Conservation (phyloP, 2,329 filamentous ascomycete genomes). For the Domatiomyces globalis region DNA sequence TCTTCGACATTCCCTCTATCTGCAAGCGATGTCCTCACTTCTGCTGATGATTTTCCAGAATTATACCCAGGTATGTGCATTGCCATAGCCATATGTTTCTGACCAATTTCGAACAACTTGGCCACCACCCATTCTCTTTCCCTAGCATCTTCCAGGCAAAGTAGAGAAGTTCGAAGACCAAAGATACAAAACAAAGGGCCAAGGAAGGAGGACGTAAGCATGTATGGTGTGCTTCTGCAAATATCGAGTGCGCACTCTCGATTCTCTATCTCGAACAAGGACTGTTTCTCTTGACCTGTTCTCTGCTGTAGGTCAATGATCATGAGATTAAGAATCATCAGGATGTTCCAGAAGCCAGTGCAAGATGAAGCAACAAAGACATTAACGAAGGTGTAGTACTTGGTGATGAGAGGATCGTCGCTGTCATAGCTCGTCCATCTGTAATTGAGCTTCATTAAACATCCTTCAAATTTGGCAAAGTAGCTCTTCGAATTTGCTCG, state of each 20-base stretch:
- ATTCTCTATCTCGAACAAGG: slow-evolving; percentile 14
- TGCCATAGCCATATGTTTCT: slow-evolving; percentile 17
- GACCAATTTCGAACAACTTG: slow-evolving; percentile 13
- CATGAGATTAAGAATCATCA: slow-evolving; percentile 13
- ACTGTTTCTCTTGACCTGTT: slow-evolving; percentile 8
- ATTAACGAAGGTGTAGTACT: slow-evolving; percentile 15
- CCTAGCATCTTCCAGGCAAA: slow-evolving; percentile 11
- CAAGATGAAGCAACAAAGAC: slow-evolving; percentile 14
- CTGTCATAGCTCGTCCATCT: slow-evolving; percentile 1
- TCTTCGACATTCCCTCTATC: neutral
- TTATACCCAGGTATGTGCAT: slow-evolving; percentile 10
- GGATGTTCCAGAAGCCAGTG: slow-evolving; percentile 16
- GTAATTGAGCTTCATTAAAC: slow-evolving; percentile 9
- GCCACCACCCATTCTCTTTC: slow-evolving; percentile 15
- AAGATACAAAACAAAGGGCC: slow-evolving; percentile 18
- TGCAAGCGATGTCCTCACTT: neutral
- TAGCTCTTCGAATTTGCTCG: slow-evolving; percentile 11
- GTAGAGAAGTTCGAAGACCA: slow-evolving; percentile 13
- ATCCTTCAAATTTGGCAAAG: slow-evolving; percentile 9
- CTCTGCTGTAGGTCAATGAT: slow-evolving; percentile 10
- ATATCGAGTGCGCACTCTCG: slow-evolving; percentile 13
- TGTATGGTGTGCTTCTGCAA: slow-evolving; percentile 13
- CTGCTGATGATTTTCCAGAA: neutral
- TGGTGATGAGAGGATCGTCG: slow-evolving; percentile 12
- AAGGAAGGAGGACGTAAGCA: slow-evolving; percentile 18